phyloP scores from a whole-genome alignment of 331 rosid genomes.

The Dryas integrifolia region DNA sequence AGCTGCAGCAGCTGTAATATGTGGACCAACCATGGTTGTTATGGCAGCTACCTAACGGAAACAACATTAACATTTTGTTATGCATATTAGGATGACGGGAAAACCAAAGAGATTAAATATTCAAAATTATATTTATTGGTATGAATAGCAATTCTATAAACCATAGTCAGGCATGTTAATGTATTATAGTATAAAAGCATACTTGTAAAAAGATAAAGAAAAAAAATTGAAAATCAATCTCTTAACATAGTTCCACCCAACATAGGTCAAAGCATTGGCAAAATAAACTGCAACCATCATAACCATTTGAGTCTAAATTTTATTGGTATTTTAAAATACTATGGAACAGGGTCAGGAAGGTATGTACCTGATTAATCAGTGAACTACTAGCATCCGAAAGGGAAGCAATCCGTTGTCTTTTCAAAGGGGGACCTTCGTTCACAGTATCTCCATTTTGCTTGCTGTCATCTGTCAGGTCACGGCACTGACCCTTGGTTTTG shows the following conservation, averaged over 20 bases:
- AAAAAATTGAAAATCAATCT: not conserved
- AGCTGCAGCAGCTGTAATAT: conserved; percentile 77
- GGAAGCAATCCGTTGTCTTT: conserved; percentile 52
- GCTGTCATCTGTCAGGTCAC: conserved; percentile 38
- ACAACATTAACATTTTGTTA: conserved; percentile 19
- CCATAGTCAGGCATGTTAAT: not conserved
- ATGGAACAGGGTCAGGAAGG: not conserved
- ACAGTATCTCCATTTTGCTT: conserved; percentile 56
- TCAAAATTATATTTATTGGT: not conserved
- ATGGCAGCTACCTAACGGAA: conserved; percentile 70
- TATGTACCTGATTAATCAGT: conserved; percentile 69
- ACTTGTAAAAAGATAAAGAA: not conserved
- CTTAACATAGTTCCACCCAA: not conserved
- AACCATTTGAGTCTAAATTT: not conserved
- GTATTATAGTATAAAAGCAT: not conserved
- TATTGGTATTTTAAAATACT: too few species aligned
- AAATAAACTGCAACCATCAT: not conserved
- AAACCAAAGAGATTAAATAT: not conserved
- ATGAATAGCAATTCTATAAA: not conserved
- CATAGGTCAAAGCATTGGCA: not conserved
- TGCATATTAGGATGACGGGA: conserved; percentile 1
- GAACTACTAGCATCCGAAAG: conserved; percentile 60
- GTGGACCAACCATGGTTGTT: conserved; percentile 74
- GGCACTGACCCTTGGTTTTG: conserved; percentile 39
- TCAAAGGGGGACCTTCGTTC: conserved; percentile 53